Percentiles rank a stretch among this genome's conserved stretches.
These are phyloP conservation scores for Pichia californica DNA, from an alignment of 805 yeast genomes.

Conservation along the genomic window DNA sequence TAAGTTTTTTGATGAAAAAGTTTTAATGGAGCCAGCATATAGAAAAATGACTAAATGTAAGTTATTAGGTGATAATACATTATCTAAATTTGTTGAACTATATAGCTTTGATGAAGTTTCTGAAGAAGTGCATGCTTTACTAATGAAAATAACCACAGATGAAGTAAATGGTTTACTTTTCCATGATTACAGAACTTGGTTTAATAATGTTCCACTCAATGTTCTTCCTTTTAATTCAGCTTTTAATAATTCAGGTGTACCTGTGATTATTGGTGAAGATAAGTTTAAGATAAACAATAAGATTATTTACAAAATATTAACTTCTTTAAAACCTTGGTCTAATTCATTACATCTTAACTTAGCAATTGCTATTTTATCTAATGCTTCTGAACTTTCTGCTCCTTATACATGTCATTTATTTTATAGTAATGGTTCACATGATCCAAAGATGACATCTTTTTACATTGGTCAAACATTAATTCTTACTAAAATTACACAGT, in stretches of 20 bases:
- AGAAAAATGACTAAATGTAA: slow-evolving; percentile 66
- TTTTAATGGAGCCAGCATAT: slow-evolving; percentile 55
- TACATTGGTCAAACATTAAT: slow-evolving; percentile 74
- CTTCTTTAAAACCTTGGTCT: slow-evolving; percentile 75
- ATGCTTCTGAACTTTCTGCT: slow-evolving; percentile 64
- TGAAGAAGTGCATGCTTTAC: slow-evolving; percentile 37
- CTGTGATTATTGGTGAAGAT: slow-evolving; percentile 41
- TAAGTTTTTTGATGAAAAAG: slow-evolving; percentile 39
- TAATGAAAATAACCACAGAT: slow-evolving; percentile 45
- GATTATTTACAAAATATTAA: slow-evolving; percentile 54
- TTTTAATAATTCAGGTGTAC: slow-evolving; percentile 31
- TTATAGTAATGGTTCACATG: slow-evolving; percentile 60
- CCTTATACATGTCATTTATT: slow-evolving; percentile 58
- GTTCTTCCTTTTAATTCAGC: slow-evolving; percentile 10
- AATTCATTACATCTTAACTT: slow-evolving; percentile 56
- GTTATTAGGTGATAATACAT: slow-evolving; percentile 70
- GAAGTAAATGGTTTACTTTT: slow-evolving; percentile 40
- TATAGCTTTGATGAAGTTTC: slow-evolving; percentile 32
- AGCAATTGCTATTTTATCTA: slow-evolving; percentile 41
- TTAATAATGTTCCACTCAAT: slow-evolving; percentile 18
- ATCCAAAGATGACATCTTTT: slow-evolving; percentile 72
- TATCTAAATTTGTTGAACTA: slow-evolving; percentile 51
- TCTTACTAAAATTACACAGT: slow-evolving; percentile 49
- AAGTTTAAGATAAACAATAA: slow-evolving; percentile 61
- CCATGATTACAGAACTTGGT: slow-evolving; percentile 48